phyloP scores from a whole-genome alignment of 1,284 basidiomycete genomes.

The Moesziomyces parantarcticus region DNA sequence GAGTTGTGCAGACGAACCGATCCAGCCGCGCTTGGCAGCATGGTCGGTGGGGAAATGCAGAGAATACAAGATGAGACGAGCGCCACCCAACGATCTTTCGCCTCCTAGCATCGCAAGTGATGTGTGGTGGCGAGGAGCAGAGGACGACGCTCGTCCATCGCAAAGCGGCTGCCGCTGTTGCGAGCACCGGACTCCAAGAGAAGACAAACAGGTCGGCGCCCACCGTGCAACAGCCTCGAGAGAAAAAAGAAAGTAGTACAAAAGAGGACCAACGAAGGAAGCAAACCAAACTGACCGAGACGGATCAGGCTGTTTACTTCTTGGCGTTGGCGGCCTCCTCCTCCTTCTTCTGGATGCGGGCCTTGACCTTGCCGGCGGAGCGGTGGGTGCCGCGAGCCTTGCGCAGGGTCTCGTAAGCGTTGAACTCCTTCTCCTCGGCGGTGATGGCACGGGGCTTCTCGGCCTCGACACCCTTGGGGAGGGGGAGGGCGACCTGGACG shows the following conservation, averaged over 20 bases:
- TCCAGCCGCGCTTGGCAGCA: neutral
- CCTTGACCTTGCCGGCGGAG: conserved; percentile 87
- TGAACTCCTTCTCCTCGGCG: conserved; percentile 86
- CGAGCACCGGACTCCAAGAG: too few relatives aligned
- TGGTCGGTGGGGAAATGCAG: conserved; percentile 21
- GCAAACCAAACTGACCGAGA: neutral
- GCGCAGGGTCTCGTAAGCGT: conserved; percentile 86
- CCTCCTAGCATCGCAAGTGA: too few relatives aligned
- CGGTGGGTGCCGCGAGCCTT: conserved; percentile 83
- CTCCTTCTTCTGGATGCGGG: conserved; percentile 75
- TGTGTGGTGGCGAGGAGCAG: too few relatives aligned
- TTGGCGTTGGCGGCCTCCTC: conserved; percentile 93
- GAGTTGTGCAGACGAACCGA: too few relatives aligned
- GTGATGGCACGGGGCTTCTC: conserved; percentile 96
- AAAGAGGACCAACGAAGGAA: conserved; percentile 13
- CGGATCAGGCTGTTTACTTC: conserved; percentile 74
- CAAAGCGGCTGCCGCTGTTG: too few relatives aligned
- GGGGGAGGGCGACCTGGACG: conserved; percentile 68
- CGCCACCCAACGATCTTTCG: neutral
- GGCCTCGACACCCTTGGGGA: conserved; percentile 75
- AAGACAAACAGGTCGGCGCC: too few relatives aligned
- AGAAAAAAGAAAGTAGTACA: conserved; percentile 7
- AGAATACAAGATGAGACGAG: conserved; percentile 31
- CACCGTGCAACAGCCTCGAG: neutral
- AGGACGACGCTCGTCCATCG: too few relatives aligned